Conservation (phyloP, 768 basidiomycete species). For the Rhizopogon sp. region DNA sequence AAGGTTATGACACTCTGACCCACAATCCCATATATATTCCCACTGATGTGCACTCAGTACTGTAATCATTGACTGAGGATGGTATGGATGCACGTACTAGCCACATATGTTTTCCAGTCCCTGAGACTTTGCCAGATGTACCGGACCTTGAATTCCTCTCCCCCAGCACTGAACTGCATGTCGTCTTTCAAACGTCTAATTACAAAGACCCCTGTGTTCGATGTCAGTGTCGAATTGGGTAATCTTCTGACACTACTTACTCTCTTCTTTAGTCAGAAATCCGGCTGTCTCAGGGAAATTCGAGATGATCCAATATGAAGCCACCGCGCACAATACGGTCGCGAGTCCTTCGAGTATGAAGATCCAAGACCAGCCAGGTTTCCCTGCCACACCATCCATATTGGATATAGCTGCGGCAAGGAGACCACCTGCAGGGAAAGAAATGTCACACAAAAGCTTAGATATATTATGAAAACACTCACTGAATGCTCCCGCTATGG, state of each 20-base stretch:
- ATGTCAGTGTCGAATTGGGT: background rate
- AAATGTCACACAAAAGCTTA: background rate
- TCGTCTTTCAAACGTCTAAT: constrained; percentile 63
- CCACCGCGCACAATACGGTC: constrained; percentile 53
- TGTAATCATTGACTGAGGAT: background rate
- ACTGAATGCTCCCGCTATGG: constrained; percentile 75
- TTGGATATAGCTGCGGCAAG: constrained; percentile 64
- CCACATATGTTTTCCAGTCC: constrained; percentile 74
- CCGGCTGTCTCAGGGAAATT: constrained; percentile 76
- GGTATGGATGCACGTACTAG: constrained; percentile 39
- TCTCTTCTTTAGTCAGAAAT: constrained; percentile 62
- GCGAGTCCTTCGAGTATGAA: constrained; percentile 72
- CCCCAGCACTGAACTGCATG: constrained; percentile 60
- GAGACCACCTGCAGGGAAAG: constrained; percentile 45
- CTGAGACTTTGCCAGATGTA: constrained; percentile 56
- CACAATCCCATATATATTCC: constrained; percentile 70
- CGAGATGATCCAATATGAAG: constrained; percentile 69
- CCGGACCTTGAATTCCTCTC: constrained; percentile 45
- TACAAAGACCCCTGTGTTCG: constrained; percentile 48
- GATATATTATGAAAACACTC: constrained; percentile 9
- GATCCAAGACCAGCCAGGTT: constrained; percentile 65
- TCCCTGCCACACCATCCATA: constrained; percentile 65
- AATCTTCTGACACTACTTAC: constrained; percentile 26
- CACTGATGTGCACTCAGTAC: constrained; percentile 35
- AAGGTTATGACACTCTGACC: constrained; percentile 21